Evolutionary conservation across 331 rosid species (phyloP), one percentile per base, ranked within the genome.

Genomic region (Malus hybrid): DNA sequence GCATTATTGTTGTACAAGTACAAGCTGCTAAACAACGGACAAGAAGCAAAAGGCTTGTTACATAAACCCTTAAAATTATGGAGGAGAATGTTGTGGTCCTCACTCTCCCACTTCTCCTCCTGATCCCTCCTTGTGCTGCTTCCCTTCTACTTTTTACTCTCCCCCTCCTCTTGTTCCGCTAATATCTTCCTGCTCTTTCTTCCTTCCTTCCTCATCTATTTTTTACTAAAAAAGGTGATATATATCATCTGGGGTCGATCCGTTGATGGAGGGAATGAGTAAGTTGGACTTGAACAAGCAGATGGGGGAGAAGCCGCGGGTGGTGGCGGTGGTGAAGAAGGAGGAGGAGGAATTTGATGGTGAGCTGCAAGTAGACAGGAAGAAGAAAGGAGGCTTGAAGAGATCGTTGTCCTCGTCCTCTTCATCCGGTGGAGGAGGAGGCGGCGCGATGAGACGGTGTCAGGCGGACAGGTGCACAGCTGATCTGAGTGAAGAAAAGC

Each of bases 381-480:
- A 81, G 87, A 82, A 79, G 75, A 85, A 79, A 36, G 82, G 65
- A 39, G 44, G 44, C 44, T 3, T 39, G 29, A 59, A 59, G 12
- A 10, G 64, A 59, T 59, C 64, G 3, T 44, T 32, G 34, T 39
- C 4, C 1, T 39, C 8, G 56, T 50, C n/a, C n/a, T 50, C 0
- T 0, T 50, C 56, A 6, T 15, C 56, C 24, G 7, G 31, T 0
- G 28, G 29, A 59, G 28, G 59, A 9, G 65, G 44, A 36, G 44
- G n/a, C 1, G 69, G 79, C 10, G 70, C 74, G 46, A 66, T 79
- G 84, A 64, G 86, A 78, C 77, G 87, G 72, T 91, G 96, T 75
- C 96, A 88, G 42, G 93, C 82, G 42, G 96, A 90, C 84, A 88
- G 84, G 71, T 90, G 96, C 69, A 24, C 74, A 32, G 85, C 89